Percentiles rank a stretch among this genome's conserved stretches.
Conservation (phyloP, 73 alveolate genomes). For the Durusdinium trenchii region DNA sequence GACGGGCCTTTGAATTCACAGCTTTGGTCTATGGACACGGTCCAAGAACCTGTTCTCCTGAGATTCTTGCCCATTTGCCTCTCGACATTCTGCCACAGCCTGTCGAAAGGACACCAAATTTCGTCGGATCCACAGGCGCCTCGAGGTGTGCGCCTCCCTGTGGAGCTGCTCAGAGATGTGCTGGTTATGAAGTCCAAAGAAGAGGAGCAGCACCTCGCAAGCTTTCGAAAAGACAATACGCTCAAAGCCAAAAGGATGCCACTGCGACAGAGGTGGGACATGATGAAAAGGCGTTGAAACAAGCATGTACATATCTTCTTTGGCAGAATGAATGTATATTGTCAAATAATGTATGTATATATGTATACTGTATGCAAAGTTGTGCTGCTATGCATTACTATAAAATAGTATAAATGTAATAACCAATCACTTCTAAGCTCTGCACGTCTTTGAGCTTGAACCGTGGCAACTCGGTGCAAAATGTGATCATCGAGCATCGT, state of each 20-base stretch:
- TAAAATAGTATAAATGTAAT: no score
- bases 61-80: not conserved
- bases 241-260: not conserved
- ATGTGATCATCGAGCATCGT: no score
- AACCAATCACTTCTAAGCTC: not conserved
- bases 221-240: not conserved
- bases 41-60: no score
- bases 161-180: slow-evolving; percentile 43
- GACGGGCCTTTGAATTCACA: no score
- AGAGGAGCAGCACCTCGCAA: slow-evolving; percentile 61
- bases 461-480: slow-evolving; percentile 75
- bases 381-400: no score
- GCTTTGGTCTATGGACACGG: no score
- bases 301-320: no score
- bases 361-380: no score
- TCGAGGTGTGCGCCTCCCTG: slow-evolving; percentile 41
- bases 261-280: not conserved
- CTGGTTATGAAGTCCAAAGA: slow-evolving; percentile 46
- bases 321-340: no score
- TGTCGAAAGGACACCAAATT: not conserved
- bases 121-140: not conserved
- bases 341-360: no score
- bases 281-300: no score
- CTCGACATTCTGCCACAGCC: not conserved
- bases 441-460: slow-evolving; percentile 55